Evolutionary conservation across 1,284 basidiomycete genomes (phyloP).

Genomic region (Cerrena zonata): DNA sequence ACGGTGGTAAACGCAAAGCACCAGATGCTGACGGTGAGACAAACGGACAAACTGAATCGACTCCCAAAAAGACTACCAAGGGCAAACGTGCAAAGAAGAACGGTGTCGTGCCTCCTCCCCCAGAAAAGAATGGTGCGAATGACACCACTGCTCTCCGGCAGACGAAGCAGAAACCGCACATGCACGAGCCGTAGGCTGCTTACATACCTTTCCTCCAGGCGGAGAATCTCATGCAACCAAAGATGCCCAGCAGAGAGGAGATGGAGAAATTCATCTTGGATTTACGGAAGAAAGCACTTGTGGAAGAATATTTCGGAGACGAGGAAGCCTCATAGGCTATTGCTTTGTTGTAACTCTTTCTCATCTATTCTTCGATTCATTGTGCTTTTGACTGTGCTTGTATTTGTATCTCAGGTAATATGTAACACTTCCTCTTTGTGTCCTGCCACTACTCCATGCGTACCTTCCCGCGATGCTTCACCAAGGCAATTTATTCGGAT

Average conservation of each 20-base stretch:
- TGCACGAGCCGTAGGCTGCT: conserved; percentile 55
- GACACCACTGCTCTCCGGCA: conserved; percentile 4
- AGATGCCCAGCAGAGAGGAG: conserved; percentile 69
- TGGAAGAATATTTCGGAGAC: conserved; percentile 72
- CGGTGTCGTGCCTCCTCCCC: conserved; percentile 17
- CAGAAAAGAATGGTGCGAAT: conserved; percentile 12
- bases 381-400: not conserved
- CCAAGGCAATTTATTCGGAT: too few relatives aligned
- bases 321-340: conserved; percentile 9
- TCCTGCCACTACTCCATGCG: too few relatives aligned
- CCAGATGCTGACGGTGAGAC: conserved; percentile 38
- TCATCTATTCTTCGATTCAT: not conserved
- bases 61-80: too few relatives aligned
- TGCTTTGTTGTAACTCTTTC: conserved; percentile 2
- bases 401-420: too few relatives aligned
- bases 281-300: conserved; percentile 75
- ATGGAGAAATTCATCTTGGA: conserved; percentile 76
- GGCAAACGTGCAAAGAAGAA: conserved; percentile 41
- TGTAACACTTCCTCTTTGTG: too few relatives aligned
- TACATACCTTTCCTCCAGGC: conserved; percentile 74
- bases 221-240: conserved; percentile 70
- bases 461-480: too few relatives aligned
- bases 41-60: conserved; percentile 26
- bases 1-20: conserved; percentile 48
- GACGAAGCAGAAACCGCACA: conserved; percentile 39